Evolutionary conservation across 2,329 filamentous ascomycete genomes (phyloP), one percentile per base, ranked within the genome.

Genomic region (Xylariaceae sp.): DNA sequence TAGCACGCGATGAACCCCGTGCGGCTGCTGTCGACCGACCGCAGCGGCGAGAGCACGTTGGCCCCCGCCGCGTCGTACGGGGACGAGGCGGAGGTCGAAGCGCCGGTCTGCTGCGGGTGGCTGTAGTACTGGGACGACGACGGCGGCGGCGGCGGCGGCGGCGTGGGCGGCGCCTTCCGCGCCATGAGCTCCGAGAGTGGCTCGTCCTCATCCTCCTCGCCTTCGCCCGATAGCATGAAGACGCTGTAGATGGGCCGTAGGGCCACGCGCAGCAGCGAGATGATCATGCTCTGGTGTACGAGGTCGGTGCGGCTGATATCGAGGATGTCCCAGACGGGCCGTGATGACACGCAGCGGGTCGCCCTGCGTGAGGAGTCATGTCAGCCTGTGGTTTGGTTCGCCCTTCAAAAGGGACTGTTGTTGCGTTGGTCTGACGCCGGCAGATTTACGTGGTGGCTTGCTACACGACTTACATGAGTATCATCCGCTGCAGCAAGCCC

Each of bases 1-100:
- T 71, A 71, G 26, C 67, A 70, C 31, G 68, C 66, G 40, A 71
- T 68, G 53, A 70, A 71, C 40, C 66, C 67, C 29, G 65, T 67
- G 35, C 68, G 62, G 47, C 67, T 72, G 40, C 62, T 47, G 43
- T 61, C 59, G 19, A 62, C 56, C n/a, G 57, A 55, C 45, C 45
- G 43, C 24, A 54, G 40, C 15, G 50, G 47, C 28, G 44, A 35
- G 28, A 50, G 37, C 17, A 36, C 37, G 22, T 47, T 49, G 38
- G 43, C 44, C 19, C 52, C 33, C 37, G 45, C 9, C 24, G 8
- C 26, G 4, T 30, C 36, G 18, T 22, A 7, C 15, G n/a, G 8
- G 31, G 8, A 9, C 9, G 9, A 11, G 31, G 7, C 31, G 31
- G 9, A 7, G 15, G 8, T 11, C 9, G 15, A 11, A 17, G 12